Conservation (phyloP, 176 grass and related monocot species). For the Carex myosuroides region DNA sequence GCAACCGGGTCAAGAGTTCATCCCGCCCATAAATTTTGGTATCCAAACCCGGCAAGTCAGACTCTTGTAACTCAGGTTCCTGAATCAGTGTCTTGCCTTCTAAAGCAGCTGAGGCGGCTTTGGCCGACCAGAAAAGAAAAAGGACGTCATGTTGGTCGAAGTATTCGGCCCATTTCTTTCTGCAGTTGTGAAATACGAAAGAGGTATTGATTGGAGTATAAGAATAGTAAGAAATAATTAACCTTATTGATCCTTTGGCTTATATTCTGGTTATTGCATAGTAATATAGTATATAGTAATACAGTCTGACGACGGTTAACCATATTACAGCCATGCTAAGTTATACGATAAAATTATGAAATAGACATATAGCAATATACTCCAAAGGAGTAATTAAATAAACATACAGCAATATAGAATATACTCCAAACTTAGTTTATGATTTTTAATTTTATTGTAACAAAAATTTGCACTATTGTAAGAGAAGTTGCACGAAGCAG, state of each 20-base stretch:
- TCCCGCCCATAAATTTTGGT: conserved; percentile 74
- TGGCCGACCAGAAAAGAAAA: conserved; percentile 91
- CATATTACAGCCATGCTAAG: too few relatives aligned
- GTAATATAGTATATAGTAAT: too few relatives aligned
- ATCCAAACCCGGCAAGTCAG: conserved; percentile 35
- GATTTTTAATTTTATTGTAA: too few relatives aligned
- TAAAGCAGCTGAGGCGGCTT: conserved; percentile 72
- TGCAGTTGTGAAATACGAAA: conserved; percentile 31
- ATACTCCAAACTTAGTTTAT: too few relatives aligned
- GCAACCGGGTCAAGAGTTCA: conserved; percentile 68
- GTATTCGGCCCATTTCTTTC: conserved; percentile 77
- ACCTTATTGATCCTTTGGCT: too few relatives aligned
- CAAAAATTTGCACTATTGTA: not conserved
- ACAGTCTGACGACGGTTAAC: too few relatives aligned
- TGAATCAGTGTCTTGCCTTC: conserved; percentile 56
- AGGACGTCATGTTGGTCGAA: conserved; percentile 64
- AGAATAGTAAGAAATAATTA: too few relatives aligned
- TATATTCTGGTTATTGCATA: too few relatives aligned
- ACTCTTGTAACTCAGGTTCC: conserved; percentile 27
- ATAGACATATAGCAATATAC: too few relatives aligned
- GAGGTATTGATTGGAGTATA: not conserved
- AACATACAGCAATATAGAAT: too few relatives aligned
- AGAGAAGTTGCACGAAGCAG: not conserved
- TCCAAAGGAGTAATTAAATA: too few relatives aligned
- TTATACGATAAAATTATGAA: too few relatives aligned